A percentile compares a stretch with the other conserved stretches of the same genome.
Evolutionary conservation across 2,329 filamentous ascomycete genomes (phyloP).

Genomic region (Fusarium sterilihyphosum): DNA sequence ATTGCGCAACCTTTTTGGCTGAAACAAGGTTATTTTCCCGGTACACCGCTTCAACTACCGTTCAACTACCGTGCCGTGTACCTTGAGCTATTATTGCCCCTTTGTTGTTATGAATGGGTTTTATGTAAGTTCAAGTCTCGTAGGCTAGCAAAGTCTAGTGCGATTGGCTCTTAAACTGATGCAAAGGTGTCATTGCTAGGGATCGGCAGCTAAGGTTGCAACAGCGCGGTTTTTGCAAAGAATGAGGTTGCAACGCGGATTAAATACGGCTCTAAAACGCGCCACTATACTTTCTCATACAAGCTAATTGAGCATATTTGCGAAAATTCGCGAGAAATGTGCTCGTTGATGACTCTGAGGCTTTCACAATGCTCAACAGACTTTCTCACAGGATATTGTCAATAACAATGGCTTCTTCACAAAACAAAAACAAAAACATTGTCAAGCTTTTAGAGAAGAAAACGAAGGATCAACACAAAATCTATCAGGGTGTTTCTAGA

Average conservation of each 20-base stretch:
- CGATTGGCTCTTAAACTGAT: neutral
- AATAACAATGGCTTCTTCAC: neutral
- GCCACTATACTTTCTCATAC: neutral
- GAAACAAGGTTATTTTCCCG: neutral
- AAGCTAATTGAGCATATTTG: constrained; percentile 12
- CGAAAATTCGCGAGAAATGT: neutral
- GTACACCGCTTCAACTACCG: constrained; percentile 7
- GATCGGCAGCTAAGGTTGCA: neutral
- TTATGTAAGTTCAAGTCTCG: neutral
- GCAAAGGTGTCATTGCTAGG: neutral
- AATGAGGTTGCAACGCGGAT: neutral
- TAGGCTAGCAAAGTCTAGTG: neutral
- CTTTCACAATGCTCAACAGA: neutral
- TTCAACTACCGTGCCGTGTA: neutral
- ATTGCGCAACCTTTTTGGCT: constrained; percentile 25
- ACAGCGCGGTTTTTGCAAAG: neutral
- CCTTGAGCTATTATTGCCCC: neutral
- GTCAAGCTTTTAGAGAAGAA: fast-evolving
- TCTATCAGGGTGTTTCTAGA: constrained; percentile 17
- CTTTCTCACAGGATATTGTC: neutral
- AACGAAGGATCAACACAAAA: too few relatives aligned
- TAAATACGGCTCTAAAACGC: neutral
- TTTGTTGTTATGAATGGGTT: neutral
- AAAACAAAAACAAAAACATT: neutral
- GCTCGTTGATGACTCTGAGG: neutral